Conservation (phyloP, 2,329 filamentous ascomycete species). For the Colletotrichum sp. region DNA sequence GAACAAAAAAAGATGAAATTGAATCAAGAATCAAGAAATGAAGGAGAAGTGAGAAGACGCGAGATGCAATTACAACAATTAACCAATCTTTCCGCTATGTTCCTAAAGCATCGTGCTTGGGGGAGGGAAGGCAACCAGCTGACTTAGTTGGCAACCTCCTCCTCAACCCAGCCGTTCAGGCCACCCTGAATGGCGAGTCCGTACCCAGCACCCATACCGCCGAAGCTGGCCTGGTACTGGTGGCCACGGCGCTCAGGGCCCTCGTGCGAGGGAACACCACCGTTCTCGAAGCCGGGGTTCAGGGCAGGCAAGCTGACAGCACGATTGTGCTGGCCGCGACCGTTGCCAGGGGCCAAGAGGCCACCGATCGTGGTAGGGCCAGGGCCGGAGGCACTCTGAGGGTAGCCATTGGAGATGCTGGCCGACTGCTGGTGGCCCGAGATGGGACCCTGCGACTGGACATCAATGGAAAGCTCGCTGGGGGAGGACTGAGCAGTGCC, state of each 20-base stretch:
- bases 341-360: conserved; percentile 74
- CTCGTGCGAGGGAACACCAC: conserved; percentile 46
- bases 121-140: background rate
- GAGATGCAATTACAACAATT: conserved; percentile 48
- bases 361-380: conserved; percentile 76
- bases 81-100: conserved; percentile 36
- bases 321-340: conserved; percentile 70
- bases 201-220: conserved; percentile 64
- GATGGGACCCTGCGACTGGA: conserved; percentile 65
- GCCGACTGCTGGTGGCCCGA: conserved; percentile 69
- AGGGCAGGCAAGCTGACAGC: conserved; percentile 86
- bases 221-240: conserved; percentile 69
- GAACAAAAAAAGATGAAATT: conserved; percentile 17
- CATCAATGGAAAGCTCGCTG: conserved; percentile 61
- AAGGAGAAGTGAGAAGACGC: conserved; percentile 17
- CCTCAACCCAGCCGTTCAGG: conserved; percentile 71
- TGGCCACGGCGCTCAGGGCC: conserved; percentile 66
- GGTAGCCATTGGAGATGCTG: conserved; percentile 69
- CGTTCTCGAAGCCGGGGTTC: conserved; percentile 67
- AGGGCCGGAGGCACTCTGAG: conserved; percentile 54
- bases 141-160: conserved; percentile 65
- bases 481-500: conserved; percentile 70
- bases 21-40: conserved; percentile 22
- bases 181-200: conserved; percentile 68
- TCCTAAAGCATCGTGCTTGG: background rate